Conservation (phyloP, 345 rosid species). For the Murraya paniculata region DNA sequence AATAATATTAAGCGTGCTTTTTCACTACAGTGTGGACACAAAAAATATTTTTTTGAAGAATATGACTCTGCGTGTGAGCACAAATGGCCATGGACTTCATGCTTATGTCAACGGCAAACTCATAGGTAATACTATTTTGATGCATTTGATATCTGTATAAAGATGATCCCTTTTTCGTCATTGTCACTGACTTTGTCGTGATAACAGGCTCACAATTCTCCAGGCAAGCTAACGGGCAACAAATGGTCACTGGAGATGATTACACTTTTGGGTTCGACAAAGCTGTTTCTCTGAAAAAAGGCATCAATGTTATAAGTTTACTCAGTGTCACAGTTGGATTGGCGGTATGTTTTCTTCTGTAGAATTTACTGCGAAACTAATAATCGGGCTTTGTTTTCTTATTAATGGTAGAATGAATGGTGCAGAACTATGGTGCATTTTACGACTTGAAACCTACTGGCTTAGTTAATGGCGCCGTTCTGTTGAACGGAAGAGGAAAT, state of each 20-base stretch:
- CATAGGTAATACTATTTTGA: constrained; percentile 5
- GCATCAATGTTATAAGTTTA: constrained; percentile 19
- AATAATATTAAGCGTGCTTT: neutral
- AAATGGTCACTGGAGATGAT: neutral
- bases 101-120: constrained; percentile 26
- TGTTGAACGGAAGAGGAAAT: constrained; percentile 9
- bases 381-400: neutral
- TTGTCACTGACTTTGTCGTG: neutral
- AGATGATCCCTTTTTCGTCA: neutral
- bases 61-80: constrained; percentile 6
- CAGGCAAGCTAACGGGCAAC: constrained; percentile 11
- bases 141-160: neutral
- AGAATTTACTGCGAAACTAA: neutral
- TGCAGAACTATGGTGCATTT: constrained; percentile 40
- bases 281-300: constrained; percentile 11
- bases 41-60: neutral
- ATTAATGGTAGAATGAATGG: neutral
- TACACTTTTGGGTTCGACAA: constrained; percentile 16
- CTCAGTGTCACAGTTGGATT: constrained; percentile 38
- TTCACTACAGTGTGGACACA: neutral
- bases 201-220: constrained; percentile 10
- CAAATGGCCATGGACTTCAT: constrained; percentile 24
- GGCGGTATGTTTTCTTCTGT: constrained; percentile 13
- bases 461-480: constrained; percentile 31
- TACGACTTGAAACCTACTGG: constrained; percentile 30